Percentiles rank a stretch among this genome's conserved stretches.
Evolutionary conservation across 148 eudicot genomes (phyloP).

Genomic region (Arctostaphylos glauca): DNA sequence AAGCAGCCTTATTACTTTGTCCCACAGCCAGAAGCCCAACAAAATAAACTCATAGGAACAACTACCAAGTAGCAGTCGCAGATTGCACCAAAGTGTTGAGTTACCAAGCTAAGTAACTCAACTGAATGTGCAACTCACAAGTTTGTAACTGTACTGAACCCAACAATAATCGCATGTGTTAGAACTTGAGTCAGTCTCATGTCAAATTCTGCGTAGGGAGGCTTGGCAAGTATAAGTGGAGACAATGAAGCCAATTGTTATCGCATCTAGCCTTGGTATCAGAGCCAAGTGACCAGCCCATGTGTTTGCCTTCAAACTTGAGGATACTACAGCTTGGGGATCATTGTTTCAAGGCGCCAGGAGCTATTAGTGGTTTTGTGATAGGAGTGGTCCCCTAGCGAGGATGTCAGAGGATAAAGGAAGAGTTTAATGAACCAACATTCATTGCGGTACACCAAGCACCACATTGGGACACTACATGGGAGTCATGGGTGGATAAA

Average conservation of each 20-base stretch:
- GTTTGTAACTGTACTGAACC: background rate
- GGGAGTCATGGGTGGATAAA: background rate
- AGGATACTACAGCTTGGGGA: background rate
- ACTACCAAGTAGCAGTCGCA: background rate
- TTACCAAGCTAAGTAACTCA: background rate
- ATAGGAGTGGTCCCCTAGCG: background rate
- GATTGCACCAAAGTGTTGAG: slow-evolving; percentile 5
- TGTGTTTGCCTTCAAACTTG: background rate
- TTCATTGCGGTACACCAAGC: background rate
- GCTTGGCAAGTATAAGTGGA: background rate
- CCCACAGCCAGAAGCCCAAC: background rate
- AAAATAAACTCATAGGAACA: background rate
- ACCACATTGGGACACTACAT: background rate
- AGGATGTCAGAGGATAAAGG: background rate
- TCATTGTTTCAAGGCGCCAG: background rate
- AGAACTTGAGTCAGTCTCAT: background rate
- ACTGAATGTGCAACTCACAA: background rate
- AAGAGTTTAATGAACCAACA: background rate
- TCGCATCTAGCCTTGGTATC: background rate
- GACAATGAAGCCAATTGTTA: background rate
- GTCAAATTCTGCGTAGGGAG: background rate
- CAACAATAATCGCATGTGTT: background rate
- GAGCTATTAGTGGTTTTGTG: background rate
- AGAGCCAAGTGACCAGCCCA: background rate
- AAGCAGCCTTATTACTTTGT: background rate